phyloP scores from a whole-genome alignment of 106 monocot genomes.

The Dendrobium nobile region DNA sequence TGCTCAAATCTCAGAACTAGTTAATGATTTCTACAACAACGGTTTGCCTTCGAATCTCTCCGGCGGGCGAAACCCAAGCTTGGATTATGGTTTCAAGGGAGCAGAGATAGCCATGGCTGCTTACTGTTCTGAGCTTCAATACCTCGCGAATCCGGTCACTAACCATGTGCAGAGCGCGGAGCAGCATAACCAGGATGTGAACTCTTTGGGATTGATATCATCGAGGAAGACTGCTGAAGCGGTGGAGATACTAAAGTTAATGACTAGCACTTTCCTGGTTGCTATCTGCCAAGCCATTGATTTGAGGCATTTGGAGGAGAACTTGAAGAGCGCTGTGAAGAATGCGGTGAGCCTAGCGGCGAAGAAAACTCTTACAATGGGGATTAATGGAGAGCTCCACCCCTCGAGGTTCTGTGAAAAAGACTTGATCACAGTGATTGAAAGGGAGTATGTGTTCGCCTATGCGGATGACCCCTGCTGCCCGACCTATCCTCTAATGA shows the following conservation, averaged over 20 bases:
- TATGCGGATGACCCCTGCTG: constrained; percentile 72
- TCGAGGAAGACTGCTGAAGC: constrained; percentile 92
- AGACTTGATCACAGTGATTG: constrained; percentile 70
- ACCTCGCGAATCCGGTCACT: constrained; percentile 89
- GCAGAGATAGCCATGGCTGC: constrained; percentile 98
- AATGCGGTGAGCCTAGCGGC: constrained; percentile 60
- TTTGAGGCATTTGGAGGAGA: constrained; percentile 86
- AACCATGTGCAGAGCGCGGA: constrained; percentile 99
- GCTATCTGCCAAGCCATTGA: constrained; percentile 90
- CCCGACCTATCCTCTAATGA: constrained; percentile 51
- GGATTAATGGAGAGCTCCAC: constrained; percentile 65
- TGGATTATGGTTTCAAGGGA: constrained; percentile 97
- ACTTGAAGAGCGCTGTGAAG: constrained; percentile 66
- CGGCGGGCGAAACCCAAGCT: constrained; percentile 80
- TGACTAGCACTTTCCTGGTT: constrained; percentile 79
- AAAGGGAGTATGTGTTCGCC: constrained; percentile 71
- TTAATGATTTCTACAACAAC: constrained; percentile 95
- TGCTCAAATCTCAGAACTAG: constrained; percentile 92
- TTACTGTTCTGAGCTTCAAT: constrained; percentile 98
- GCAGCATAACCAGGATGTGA: constrained; percentile 99
- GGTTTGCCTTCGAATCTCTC: constrained; percentile 84
- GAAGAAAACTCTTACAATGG: constrained; percentile 62
- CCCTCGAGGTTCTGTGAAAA: constrained; percentile 90
- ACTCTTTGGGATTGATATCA: constrained; percentile 93
- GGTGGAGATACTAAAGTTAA: constrained; percentile 85